Base-by-base conservation (phyloP, 257 asterid species). In the Ehretia macrophylla region DNA sequence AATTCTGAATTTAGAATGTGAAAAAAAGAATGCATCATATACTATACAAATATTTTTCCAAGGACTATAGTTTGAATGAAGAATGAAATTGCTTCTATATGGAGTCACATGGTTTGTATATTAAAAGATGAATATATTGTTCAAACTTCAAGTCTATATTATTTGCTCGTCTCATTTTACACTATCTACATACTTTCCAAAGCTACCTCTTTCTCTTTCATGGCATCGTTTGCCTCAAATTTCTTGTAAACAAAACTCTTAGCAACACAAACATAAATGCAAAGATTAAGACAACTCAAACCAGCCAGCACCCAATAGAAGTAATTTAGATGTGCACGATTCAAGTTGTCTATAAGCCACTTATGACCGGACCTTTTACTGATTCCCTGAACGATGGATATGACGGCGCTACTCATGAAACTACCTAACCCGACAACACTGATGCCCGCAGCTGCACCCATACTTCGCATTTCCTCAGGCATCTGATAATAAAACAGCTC, bases 401-500 rank as follows among this genome's bases (percentile, higher is more conserved):
- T 84, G 69, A 81, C 49, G 20, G 19, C 77, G 11, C 63, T 66
- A 66, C 88, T 81, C 74, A 81, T 50, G 42, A 84, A 76, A 54
- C 73, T 76, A 14, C 92, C 92, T 4, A 81, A 72, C 0, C 92
- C 88, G 14, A 75, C 56, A 1, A 77, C 77, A 14, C 83, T 76
- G 14, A 81, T 47, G 19, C 75, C 81, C 3, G 83, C 82, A 1
- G 92, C 85, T 0, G 88, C 85, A 23, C 92, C 92, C 8, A 81
- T 48, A 23, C 92, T 84, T 54, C 88, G 68, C 85, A 81, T 74
- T 14, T 23, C 75, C 14, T 42, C 64, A 23, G 88, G 92, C 92
- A 84, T 79, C 23, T 84, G 85, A 16, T 76, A 82, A 47, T 84
- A 84, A 61, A 84, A 84, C 52, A 84, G 38, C 63, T 84, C 92